phyloP scores from a whole-genome alignment of 306 rosid genomes.

The Psophocarpus tetragonolobus region DNA sequence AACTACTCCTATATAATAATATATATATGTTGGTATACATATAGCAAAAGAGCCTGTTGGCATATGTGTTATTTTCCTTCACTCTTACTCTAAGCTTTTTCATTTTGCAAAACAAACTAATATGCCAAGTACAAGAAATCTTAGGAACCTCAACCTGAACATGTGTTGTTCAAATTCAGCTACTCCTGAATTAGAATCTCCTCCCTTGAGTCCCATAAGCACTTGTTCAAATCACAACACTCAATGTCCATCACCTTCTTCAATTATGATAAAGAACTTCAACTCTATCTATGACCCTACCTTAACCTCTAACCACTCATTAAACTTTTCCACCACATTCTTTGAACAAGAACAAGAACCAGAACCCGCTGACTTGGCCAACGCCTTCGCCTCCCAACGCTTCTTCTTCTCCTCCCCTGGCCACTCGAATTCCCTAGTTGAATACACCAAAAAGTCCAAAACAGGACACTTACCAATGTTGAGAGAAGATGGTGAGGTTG shows the following conservation, averaged over 20 bases:
- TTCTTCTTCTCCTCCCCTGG: constrained; percentile 96
- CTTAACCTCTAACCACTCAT: constrained; percentile 38
- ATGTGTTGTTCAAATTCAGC: constrained; percentile 69
- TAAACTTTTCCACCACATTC: constrained; percentile 12
- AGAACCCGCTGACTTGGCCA: constrained; percentile 51
- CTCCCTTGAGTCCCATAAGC: constrained; percentile 26
- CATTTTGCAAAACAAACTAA: background rate
- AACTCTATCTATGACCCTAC: constrained; percentile 79
- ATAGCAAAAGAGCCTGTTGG: background rate
- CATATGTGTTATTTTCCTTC: background rate
- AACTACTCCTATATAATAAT: constrained; percentile 1
- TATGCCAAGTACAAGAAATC: constrained; percentile 56
- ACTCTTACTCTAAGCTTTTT: background rate
- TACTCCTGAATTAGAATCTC: constrained; percentile 36
- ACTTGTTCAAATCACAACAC: constrained; percentile 31
- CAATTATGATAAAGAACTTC: constrained; percentile 63
- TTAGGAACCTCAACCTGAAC: constrained; percentile 45
- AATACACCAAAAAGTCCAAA: constrained; percentile 27
- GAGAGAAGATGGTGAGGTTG: background rate
- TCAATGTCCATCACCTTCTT: constrained; percentile 30
- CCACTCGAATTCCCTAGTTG: constrained; percentile 75
- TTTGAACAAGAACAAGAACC: background rate
- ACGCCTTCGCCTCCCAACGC: constrained; percentile 80
- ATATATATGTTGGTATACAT: background rate
- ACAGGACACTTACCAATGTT: background rate